Conservation (phyloP, 805 yeast species). For the Ogataea siamensis region DNA sequence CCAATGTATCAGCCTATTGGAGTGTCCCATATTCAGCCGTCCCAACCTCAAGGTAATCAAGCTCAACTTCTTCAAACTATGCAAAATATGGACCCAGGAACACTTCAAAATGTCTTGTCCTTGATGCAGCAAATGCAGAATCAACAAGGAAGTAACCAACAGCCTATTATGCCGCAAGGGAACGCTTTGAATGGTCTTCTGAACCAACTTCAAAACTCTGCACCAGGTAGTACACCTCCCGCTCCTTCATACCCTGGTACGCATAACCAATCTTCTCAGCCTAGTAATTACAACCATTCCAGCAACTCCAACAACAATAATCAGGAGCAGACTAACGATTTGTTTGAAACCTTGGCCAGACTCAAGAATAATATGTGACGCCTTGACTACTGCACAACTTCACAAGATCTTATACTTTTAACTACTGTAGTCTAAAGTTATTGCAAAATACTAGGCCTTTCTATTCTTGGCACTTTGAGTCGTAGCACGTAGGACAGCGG, state of each 20-base stretch:
- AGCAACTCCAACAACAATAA: conserved; percentile 11
- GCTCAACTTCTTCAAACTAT: conserved; percentile 22
- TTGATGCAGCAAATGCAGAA: conserved; percentile 30
- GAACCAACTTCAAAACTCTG: conserved; percentile 25
- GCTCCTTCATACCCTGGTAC: conserved; percentile 15
- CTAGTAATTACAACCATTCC: conserved; percentile 16
- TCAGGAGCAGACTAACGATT: conserved; percentile 33
- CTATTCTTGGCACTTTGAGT: conserved; percentile 1
- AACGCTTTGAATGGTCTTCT: conserved; percentile 23
- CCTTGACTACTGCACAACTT: conserved; percentile 5
- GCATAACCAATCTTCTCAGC: conserved; percentile 13
- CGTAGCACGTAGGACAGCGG: background rate
- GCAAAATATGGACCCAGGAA: conserved; percentile 32
- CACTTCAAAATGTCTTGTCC: conserved; percentile 34
- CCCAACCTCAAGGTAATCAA: conserved; percentile 15
- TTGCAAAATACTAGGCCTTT: background rate
- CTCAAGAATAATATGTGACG: conserved; percentile 36
- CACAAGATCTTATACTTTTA: background rate
- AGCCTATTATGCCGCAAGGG: conserved; percentile 17
- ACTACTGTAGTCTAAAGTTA: background rate
- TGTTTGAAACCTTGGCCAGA: conserved; percentile 38
- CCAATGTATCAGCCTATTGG: conserved; percentile 12
- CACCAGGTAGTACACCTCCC: conserved; percentile 21
- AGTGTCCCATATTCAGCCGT: conserved; percentile 6
- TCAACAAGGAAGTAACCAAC: conserved; percentile 15